Evolutionary conservation across 805 yeast genomes (phyloP).

Genomic region (Saccharomycopsis oosterbeekiorum): DNA sequence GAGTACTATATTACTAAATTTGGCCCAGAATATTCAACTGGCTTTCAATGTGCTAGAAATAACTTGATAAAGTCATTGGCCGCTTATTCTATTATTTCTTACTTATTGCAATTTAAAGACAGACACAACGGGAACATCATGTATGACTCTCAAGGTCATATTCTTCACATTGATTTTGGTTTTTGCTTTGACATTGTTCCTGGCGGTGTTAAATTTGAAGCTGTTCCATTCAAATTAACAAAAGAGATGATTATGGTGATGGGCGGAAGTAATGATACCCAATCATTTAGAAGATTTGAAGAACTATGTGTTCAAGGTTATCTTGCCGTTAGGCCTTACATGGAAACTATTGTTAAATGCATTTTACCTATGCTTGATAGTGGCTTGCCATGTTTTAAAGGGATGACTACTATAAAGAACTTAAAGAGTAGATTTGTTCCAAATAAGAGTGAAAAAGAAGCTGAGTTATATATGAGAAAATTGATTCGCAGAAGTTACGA

Average conservation of each 20-base stretch:
- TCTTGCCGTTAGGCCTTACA: constrained; percentile 78
- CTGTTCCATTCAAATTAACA: constrained; percentile 95
- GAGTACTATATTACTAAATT: constrained; percentile 87
- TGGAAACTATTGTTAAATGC: constrained; percentile 74
- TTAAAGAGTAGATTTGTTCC: constrained; percentile 74
- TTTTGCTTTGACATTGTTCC: constrained; percentile 98
- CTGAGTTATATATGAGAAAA: constrained; percentile 64
- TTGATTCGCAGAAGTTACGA: constrained; percentile 77
- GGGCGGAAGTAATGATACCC: constrained; percentile 84
- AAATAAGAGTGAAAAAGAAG: constrained; percentile 71
- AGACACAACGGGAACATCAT: constrained; percentile 97
- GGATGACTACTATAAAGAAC: constrained; percentile 65
- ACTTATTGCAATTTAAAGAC: constrained; percentile 87
- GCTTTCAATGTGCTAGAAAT: constrained; percentile 83
- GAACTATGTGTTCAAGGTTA: constrained; percentile 91
- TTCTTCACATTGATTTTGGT: constrained; percentile 95
- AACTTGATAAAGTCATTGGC: constrained; percentile 91
- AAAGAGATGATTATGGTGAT: constrained; percentile 92
- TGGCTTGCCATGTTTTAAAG: constrained; percentile 94
- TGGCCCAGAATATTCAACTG: constrained; percentile 88
- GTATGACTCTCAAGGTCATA: constrained; percentile 92
- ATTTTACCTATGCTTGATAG: constrained; percentile 90
- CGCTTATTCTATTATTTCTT: constrained; percentile 87
- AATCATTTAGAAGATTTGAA: constrained; percentile 88
- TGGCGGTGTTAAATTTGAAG: constrained; percentile 96